These are phyloP conservation scores for Spiraea crenata DNA, from an alignment of 331 rosid genomes.

Conservation along the genomic window DNA sequence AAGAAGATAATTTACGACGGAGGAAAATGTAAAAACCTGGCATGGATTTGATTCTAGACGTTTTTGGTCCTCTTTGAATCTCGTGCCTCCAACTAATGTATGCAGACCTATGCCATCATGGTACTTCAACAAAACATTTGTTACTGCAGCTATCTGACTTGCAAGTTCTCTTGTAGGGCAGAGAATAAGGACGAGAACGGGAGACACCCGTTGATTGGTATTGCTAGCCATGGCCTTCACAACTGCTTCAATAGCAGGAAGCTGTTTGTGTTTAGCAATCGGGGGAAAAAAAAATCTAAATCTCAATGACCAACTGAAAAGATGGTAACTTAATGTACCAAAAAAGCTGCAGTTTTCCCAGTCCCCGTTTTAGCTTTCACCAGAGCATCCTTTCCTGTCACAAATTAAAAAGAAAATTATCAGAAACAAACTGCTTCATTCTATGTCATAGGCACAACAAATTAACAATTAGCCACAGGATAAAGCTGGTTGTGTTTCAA, in stretches of 20 bases:
- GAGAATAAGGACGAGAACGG: conserved; percentile 71
- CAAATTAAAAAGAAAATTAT: conserved; percentile 24
- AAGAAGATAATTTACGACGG: conserved; percentile 19
- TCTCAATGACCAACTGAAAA: conserved; percentile 17
- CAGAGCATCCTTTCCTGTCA: conserved; percentile 72
- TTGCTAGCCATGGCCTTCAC: conserved; percentile 56
- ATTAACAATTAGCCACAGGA: not conserved
- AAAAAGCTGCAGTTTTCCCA: conserved; percentile 86
- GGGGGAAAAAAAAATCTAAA: conserved; percentile 22
- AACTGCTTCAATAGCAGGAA: conserved; percentile 99
- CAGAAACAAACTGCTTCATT: not conserved
- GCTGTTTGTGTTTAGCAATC: conserved; percentile 74
- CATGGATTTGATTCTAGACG: conserved; percentile 84
- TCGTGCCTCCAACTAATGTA: conserved; percentile 81
- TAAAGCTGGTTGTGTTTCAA: not conserved
- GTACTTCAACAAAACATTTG: conserved; percentile 69
- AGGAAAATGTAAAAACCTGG: conserved; percentile 53
- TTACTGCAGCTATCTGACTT: conserved; percentile 85
- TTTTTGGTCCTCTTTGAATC: conserved; percentile 81
- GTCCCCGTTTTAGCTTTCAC: conserved; percentile 97
- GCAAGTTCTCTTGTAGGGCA: conserved; percentile 98
- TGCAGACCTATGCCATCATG: conserved; percentile 85
- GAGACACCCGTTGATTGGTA: conserved; percentile 54
- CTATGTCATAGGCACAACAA: not conserved
- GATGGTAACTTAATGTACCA: conserved; percentile 51